Evolutionary conservation across 345 rosid species (phyloP), one percentile per base, ranked within the genome.

Genomic region (Citrus australasica): DNA sequence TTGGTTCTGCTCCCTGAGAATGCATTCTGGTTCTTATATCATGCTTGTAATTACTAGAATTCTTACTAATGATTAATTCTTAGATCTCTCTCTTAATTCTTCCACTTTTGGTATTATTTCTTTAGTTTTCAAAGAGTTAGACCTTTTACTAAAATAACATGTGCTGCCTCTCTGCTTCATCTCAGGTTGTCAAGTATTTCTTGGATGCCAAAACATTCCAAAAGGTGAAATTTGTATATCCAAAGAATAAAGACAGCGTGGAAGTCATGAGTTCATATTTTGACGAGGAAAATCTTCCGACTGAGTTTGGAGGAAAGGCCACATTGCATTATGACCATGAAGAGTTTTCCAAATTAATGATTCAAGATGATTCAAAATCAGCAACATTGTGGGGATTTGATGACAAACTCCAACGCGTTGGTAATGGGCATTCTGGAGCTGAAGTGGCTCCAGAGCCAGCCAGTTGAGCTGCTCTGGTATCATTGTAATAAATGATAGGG

Each of bases 151-250:
- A 66, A 71, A 19, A 22, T 68, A 65, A 60, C 51, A 9, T 71
- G 58, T 27, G 42, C 37, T 69, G 33, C 56, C 68, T n/a, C 40
- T 10, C 3, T 48, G 22, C 63, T 4, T 4, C 17, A 46, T 46
- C 58, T 84, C 88, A 95, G 98, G 85, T 92, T 25, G 98, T 94
- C 7, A 96, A 96, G 89, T 93, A 90, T 79, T 96, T 96, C 55
- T 35, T 96, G 61, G 99, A 94, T 78, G 82, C 95, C 51, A 94
- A 90, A 84, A 96, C 99, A 55, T 92, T 89, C 77, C 85, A 87
- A 60, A 96, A 96, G 87, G 97, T 94, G 82, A 94, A 92, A 73
- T 96, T 96, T 84, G 98, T 94, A 73, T 96, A 94, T 81, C 99
- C 99, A 0, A 92, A 94, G 83, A 92, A 94, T 67, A 79, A 71